phyloP scores from a whole-genome alignment of 2,329 filamentous ascomycete species.

The Rugonectria rugulosa region DNA sequence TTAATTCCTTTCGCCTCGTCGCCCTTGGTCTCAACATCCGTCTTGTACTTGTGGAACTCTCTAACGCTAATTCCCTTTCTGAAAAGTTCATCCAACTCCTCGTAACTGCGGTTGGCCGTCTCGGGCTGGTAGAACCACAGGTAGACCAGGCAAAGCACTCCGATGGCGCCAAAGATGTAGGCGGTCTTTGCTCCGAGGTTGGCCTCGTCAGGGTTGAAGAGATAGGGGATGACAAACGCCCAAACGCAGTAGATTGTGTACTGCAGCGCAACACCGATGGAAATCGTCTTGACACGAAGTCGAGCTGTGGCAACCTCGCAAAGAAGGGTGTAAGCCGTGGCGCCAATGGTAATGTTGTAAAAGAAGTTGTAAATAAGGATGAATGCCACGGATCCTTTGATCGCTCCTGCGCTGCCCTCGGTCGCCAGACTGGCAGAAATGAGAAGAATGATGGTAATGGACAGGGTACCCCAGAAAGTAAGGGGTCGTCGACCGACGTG shows the following conservation, averaged over 20 bases:
- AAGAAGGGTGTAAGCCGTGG: constrained; percentile 48
- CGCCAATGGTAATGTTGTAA: constrained; percentile 51
- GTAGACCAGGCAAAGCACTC: constrained; percentile 13
- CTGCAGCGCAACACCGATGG: constrained; percentile 22
- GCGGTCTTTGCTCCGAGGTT: constrained; percentile 25
- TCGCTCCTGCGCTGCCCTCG: constrained; percentile 18
- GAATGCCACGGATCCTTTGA: constrained; percentile 43
- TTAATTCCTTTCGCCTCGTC: constrained; percentile 2
- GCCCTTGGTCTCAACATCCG: constrained; percentile 12
- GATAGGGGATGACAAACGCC: constrained; percentile 23
- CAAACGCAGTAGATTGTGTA: constrained; percentile 23
- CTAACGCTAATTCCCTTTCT: constrained; percentile 17
- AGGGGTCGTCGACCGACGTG: constrained; percentile 45
- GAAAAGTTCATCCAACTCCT: constrained; percentile 27
- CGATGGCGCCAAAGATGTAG: constrained; percentile 23
- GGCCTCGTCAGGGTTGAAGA: constrained; percentile 25
- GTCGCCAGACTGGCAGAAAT: constrained; percentile 47
- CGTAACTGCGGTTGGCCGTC: constrained; percentile 27
- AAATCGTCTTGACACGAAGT: constrained; percentile 50
- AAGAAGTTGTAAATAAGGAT: constrained; percentile 50
- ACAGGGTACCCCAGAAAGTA: constrained; percentile 44
- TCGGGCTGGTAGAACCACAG: constrained; percentile 30
- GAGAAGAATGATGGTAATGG: constrained; percentile 46
- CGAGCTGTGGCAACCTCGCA: constrained; percentile 48
- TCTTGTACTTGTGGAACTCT: constrained; percentile 21